Percentiles rank a stretch among this genome's conserved stretches.
Evolutionary conservation across 2,329 filamentous ascomycete species (phyloP).

Genomic region (Fusarium sororula): DNA sequence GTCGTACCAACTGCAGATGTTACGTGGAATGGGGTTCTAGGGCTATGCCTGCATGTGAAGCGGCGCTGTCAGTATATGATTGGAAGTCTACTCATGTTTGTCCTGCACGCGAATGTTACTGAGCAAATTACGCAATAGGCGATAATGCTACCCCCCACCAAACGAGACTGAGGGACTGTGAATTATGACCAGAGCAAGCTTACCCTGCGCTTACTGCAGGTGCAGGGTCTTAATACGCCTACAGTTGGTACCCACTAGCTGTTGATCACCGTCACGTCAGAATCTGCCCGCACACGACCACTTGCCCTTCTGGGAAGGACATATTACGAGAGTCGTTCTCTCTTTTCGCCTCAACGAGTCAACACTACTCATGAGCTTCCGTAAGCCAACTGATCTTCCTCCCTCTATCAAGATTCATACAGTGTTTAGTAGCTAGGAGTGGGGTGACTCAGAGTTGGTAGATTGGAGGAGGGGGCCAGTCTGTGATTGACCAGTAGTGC

Average conservation of each 20-base stretch:
- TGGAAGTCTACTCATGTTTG: neutral
- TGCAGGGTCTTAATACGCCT: neutral
- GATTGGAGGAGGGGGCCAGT: too few relatives aligned
- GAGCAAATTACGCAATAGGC: neutral
- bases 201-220: neutral
- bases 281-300: neutral
- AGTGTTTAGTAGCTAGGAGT: neutral
- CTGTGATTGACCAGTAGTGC: neutral
- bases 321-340: neutral
- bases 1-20: neutral
- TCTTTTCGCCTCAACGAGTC: neutral
- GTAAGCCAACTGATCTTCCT: neutral
- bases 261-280: neutral
- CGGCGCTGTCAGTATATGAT: neutral
- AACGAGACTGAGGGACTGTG: neutral
- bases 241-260: neutral
- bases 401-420: neutral
- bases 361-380: neutral
- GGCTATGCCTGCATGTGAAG: neutral
- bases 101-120: neutral
- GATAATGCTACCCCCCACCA: too few relatives aligned
- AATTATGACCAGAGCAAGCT: neutral
- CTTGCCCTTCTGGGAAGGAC: neutral
- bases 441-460: neutral
- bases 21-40: neutral